A percentile compares a stretch with the other conserved stretches of the same genome.
Conservation (phyloP, 2,329 filamentous ascomycete genomes). For the Apiospora rasikravindrae region DNA sequence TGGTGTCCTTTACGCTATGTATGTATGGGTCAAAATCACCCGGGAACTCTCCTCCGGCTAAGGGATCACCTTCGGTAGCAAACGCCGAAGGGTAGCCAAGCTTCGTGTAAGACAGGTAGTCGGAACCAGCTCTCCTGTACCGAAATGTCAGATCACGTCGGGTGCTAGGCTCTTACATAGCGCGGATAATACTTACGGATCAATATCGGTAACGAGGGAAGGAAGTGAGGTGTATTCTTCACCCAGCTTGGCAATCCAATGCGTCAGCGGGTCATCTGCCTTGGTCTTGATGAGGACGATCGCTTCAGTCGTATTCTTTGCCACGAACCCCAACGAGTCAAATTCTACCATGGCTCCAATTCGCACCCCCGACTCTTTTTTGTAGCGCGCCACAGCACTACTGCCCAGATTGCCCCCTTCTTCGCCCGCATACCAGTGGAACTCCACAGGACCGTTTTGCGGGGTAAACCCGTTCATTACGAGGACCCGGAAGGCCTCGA, state of each 20-base stretch:
- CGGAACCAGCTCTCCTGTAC: constrained; percentile 42
- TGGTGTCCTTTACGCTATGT: constrained; percentile 42
- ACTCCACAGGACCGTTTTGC: constrained; percentile 61
- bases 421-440: constrained; percentile 51
- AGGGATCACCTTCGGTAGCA: constrained; percentile 45
- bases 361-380: constrained; percentile 64
- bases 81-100: constrained; percentile 46
- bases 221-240: constrained; percentile 45
- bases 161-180: not conserved
- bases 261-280: constrained; percentile 42
- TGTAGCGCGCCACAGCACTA: constrained; percentile 71
- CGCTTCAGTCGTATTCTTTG: constrained; percentile 44
- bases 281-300: constrained; percentile 46
- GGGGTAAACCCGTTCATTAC: constrained; percentile 49
- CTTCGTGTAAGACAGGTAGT: constrained; percentile 48
- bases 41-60: constrained; percentile 32
- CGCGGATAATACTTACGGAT: constrained; percentile 29
- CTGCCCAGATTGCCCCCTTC: constrained; percentile 56
- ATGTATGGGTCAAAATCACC: constrained; percentile 47
- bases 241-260: constrained; percentile 41
- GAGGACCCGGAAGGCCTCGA: constrained; percentile 72
- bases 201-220: constrained; percentile 40
- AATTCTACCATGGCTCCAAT: constrained; percentile 77
- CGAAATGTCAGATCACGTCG: not conserved
- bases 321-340: constrained; percentile 48